Evolutionary conservation across 2,329 filamentous ascomycete genomes (phyloP).

Genomic region (Colletotrichum sidae): DNA sequence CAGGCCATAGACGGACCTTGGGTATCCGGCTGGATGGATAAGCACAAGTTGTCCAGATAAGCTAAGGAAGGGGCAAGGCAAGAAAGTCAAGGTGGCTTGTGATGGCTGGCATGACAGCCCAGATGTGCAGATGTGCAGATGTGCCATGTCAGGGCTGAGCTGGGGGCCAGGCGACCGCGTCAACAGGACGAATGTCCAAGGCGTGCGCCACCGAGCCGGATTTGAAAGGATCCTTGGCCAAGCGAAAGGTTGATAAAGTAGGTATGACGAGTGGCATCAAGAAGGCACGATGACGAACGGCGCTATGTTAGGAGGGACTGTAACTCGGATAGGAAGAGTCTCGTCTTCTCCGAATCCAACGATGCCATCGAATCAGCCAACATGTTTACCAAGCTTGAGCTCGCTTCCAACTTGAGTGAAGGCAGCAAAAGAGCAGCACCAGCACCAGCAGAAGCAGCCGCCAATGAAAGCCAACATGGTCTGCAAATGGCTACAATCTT

Average conservation of each 20-base stretch:
- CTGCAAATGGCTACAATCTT: too few species aligned
- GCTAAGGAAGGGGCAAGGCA: conserved; percentile 12
- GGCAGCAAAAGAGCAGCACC: too few species aligned
- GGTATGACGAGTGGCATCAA: background rate
- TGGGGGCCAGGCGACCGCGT: conserved; percentile 3
- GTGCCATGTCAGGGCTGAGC: conserved; percentile 17
- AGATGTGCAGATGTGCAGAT: conserved; percentile 4
- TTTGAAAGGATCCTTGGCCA: conserved; percentile 22
- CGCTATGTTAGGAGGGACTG: too few species aligned
- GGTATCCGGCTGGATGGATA: conserved; percentile 18
- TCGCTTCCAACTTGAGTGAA: too few species aligned
- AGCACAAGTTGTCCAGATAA: conserved; percentile 29
- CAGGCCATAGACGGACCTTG: conserved; percentile 7
- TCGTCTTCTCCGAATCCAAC: too few species aligned
- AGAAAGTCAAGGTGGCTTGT: conserved; percentile 2
- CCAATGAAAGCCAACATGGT: too few species aligned
- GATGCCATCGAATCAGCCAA: too few species aligned
- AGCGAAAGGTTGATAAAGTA: conserved; percentile 17
- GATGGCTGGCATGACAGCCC: conserved; percentile 10
- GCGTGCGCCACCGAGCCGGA: conserved; percentile 19
- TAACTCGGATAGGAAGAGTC: too few species aligned
- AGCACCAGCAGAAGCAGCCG: too few species aligned
- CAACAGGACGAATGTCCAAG: background rate
- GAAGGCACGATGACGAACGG: background rate
- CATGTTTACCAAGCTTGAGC: too few species aligned